These are phyloP conservation scores for Ascochyta fabae DNA, from an alignment of 2,329 filamentous ascomycete genomes.

Conservation along the genomic window DNA sequence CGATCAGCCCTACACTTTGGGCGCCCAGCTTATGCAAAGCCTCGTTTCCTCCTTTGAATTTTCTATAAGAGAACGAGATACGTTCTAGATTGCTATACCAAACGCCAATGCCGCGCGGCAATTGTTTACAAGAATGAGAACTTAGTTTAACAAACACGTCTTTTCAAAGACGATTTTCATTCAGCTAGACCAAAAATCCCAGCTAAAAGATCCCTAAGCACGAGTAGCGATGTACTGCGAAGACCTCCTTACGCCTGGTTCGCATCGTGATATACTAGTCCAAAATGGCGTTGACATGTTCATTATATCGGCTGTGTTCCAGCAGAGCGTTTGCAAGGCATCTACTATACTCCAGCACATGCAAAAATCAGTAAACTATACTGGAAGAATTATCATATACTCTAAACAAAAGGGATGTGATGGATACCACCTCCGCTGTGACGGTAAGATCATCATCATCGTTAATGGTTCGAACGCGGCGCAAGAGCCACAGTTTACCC, in stretches of 20 bases:
- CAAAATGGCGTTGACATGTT: conserved; percentile 75
- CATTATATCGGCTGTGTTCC: conserved; percentile 69
- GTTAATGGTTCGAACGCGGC: conserved; percentile 67
- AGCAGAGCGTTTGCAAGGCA: conserved; percentile 72
- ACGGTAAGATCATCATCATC: conserved; percentile 67
- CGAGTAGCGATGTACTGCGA: conserved; percentile 66
- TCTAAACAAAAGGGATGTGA: conserved; percentile 64
- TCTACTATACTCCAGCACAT: conserved; percentile 69
- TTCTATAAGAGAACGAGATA: too few species aligned
- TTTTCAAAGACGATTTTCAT: too few species aligned
- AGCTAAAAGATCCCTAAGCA: too few species aligned
- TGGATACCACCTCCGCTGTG: conserved; percentile 41
- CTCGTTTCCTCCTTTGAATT: too few species aligned
- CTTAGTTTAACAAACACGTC: too few species aligned
- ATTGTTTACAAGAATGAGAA: too few species aligned
- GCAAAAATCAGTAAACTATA: conserved; percentile 67
- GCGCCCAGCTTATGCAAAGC: too few species aligned
- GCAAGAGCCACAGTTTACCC: conserved; percentile 69
- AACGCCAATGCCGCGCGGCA: too few species aligned
- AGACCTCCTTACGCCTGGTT: conserved; percentile 39
- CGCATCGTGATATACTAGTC: conserved; percentile 64
- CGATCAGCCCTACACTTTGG: too few species aligned
- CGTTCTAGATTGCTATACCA: too few species aligned
- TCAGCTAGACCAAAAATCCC: too few species aligned
- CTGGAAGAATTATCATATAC: conserved; percentile 60